Conservation (phyloP, 2,329 filamentous ascomycete species). For the Helminthosporium solani region DNA sequence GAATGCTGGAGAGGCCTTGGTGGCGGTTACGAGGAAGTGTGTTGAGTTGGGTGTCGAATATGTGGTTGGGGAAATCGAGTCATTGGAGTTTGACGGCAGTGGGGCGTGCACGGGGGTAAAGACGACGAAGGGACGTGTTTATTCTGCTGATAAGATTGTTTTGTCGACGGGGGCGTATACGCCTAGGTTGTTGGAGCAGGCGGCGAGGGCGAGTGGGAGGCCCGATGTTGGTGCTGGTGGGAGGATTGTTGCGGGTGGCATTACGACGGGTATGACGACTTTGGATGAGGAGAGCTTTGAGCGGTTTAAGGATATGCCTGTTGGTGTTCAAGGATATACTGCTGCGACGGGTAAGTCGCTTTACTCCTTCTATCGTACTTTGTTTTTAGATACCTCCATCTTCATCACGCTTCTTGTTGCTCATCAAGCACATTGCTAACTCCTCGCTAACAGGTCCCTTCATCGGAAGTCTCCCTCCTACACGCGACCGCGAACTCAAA, state of each 20-base stretch:
- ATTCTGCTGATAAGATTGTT: conserved; percentile 31
- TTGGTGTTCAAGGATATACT: conserved; percentile 34
- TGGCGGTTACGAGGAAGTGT: conserved; percentile 55
- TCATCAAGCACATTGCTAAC: not conserved
- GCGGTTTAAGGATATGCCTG: conserved; percentile 36
- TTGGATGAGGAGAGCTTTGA: conserved; percentile 38
- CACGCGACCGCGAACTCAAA: conserved; percentile 36
- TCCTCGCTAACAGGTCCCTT: conserved; percentile 19
- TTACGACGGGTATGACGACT: conserved; percentile 51
- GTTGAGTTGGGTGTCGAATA: conserved; percentile 62
- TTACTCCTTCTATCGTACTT: too few relatives aligned
- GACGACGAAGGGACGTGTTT: conserved; percentile 32
- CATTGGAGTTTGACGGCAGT: conserved; percentile 50
- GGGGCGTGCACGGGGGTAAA: conserved; percentile 44
- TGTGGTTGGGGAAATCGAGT: conserved; percentile 53
- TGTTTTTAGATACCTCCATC: too few relatives aligned
- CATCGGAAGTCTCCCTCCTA: conserved; percentile 35
- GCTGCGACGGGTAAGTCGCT: conserved; percentile 19
- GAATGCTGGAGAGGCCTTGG: conserved; percentile 60
- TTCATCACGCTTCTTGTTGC: not conserved
- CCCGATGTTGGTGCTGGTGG: conserved; percentile 55
- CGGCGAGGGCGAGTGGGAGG: conserved; percentile 48
- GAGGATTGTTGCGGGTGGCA: conserved; percentile 59
- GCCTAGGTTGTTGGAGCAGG: conserved; percentile 49
- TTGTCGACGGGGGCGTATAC: conserved; percentile 48